Percentiles rank a stretch among this genome's conserved stretches.
phyloP scores from a whole-genome alignment of 176 grass and related monocot genomes.

The Bolboschoenus planiculmis region DNA sequence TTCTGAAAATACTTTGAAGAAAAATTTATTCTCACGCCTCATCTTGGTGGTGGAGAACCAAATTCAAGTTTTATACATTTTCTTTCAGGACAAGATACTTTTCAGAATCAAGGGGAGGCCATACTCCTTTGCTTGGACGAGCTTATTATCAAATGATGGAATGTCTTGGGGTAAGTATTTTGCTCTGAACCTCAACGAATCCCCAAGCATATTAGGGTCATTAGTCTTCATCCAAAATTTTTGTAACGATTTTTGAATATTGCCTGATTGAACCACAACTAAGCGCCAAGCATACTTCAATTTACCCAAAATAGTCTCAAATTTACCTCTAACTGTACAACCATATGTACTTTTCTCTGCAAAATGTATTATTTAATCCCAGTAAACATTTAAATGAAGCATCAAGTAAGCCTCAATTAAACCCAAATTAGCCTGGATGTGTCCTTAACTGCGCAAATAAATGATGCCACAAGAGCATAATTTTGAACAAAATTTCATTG shows the following conservation, averaged over 20 bases:
- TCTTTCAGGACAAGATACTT: slow-evolving; percentile 94
- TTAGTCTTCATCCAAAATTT: background rate
- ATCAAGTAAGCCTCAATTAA: background rate
- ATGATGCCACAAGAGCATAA: background rate
- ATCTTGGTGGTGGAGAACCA: background rate
- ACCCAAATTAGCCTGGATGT: background rate
- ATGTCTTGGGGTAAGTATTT: slow-evolving; percentile 80
- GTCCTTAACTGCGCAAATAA: background rate
- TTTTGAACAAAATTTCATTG: slow-evolving; percentile 1
- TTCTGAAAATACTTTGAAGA: background rate
- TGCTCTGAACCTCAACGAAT: background rate
- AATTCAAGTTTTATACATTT: slow-evolving; percentile 17
- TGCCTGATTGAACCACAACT: background rate
- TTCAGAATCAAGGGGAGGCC: slow-evolving; percentile 82
- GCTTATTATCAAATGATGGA: slow-evolving; percentile 99
- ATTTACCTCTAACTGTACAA: background rate
- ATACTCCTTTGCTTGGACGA: slow-evolving; percentile 88
- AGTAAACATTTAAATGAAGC: background rate
- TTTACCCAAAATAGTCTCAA: background rate
- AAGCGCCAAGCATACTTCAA: background rate
- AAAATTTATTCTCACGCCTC: background rate
- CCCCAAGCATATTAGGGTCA: background rate
- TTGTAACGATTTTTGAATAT: background rate
- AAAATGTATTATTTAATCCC: background rate
- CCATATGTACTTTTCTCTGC: background rate